Percentiles rank a stretch among this genome's conserved stretches.
Conservation (phyloP, 2,329 filamentous ascomycete species). For the Neurospora sp. region DNA sequence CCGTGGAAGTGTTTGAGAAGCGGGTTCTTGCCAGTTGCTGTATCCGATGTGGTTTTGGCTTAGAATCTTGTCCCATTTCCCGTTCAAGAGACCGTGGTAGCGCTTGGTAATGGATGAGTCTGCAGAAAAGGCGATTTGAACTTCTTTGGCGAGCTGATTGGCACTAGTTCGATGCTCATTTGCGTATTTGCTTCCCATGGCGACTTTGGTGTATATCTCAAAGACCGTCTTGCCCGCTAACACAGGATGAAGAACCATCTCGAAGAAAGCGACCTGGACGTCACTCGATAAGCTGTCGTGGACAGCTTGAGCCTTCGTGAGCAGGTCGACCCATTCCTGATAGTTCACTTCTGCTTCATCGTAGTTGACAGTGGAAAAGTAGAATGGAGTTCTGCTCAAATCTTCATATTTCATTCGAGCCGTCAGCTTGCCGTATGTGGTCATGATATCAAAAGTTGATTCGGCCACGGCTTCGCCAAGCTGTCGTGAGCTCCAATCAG, state of each 20-base stretch:
- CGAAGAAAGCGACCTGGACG: slow-evolving; percentile 40
- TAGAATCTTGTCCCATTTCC: slow-evolving; percentile 33
- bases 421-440: slow-evolving; percentile 29
- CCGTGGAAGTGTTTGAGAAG: slow-evolving; percentile 37
- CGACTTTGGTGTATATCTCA: slow-evolving; percentile 37
- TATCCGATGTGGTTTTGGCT: slow-evolving; percentile 39
- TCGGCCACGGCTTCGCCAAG: slow-evolving; percentile 36
- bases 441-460: slow-evolving; percentile 37
- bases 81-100: slow-evolving; percentile 32
- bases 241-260: slow-evolving; percentile 46
- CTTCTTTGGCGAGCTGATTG: slow-evolving; percentile 31
- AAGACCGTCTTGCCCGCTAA: slow-evolving; percentile 42
- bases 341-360: slow-evolving; percentile 45
- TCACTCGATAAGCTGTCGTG: slow-evolving; percentile 31
- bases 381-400: slow-evolving; percentile 21
- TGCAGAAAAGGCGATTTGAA: slow-evolving; percentile 30
- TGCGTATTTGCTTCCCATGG: slow-evolving; percentile 34
- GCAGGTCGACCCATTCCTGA: slow-evolving; percentile 38
- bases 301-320: slow-evolving; percentile 31
- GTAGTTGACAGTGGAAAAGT: slow-evolving; percentile 46
- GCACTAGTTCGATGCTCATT: slow-evolving; percentile 35
- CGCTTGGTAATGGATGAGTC: slow-evolving; percentile 32
- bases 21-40: slow-evolving; percentile 40
- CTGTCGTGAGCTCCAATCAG: slow-evolving; percentile 35
- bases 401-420: slow-evolving; percentile 27